Base-by-base conservation (phyloP, 495 filamentous ascomycete species). In the Sporormia fimetaria region DNA sequence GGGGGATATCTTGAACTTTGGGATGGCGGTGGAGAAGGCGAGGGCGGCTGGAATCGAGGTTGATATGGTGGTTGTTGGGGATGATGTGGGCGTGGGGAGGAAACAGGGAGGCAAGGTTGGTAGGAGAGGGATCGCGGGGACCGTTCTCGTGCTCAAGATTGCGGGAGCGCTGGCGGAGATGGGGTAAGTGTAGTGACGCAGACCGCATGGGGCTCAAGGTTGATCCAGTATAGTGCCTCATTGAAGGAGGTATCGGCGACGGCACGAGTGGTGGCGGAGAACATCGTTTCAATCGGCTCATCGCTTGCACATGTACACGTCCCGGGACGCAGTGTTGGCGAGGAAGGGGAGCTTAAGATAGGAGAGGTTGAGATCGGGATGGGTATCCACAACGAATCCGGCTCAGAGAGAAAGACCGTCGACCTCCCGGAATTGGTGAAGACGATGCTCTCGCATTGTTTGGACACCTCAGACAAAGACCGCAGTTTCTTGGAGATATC, bases 301-400 rank as follows among this genome's bases (percentile, higher is more conserved):
- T 84, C 80, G 12, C 59, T 98, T 33, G 77, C 79, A 33, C 87
- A 93, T 58, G 90, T 96, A 21, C 90, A 98, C 57, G 81, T 98
- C 0, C 90, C 90, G 0, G 90, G 90, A 9, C 70, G 85, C 52
- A 70, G 59, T 2, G 48, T 60, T 8, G 57, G 51, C 1, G 57
- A 54, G 8, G 63, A 63, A 9, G 80, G 76, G 29, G 62, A 63
- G 3, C 62, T 93, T 42, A 66, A 64, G 21, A 57, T 67, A 0
- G 78, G 75, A 28, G 81, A 96, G 65, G 77, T 93, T 15, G 90
- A 98, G 66, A 70, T 98, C 51, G 90, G 90, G 6, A 98, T 96
- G 90, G 90, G 90, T 8, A 95, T 96, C 59, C 90, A 98, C 61
- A 98, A 98, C 57, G 90, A 98, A 62, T 74, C 83, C 0, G 90